phyloP scores from a whole-genome alignment of 2,329 filamentous ascomycete genomes.

The Trichoderma brevicompactum region DNA sequence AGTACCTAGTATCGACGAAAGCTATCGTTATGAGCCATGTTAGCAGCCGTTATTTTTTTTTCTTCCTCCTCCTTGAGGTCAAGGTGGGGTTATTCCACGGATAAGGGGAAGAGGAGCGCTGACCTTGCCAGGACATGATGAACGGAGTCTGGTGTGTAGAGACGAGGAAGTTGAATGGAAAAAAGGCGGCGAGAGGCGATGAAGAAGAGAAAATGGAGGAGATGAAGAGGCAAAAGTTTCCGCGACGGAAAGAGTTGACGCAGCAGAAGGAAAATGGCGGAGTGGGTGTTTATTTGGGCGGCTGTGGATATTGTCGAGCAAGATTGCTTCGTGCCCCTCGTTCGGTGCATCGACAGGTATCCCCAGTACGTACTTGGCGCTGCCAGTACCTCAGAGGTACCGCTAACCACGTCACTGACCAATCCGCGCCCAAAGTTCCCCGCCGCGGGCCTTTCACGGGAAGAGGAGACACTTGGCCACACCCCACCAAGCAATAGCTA shows the following conservation, averaged over 20 bases:
- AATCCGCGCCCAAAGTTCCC: constrained; percentile 27
- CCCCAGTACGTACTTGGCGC: neutral
- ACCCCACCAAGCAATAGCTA: constrained; percentile 14
- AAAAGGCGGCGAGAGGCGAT: neutral
- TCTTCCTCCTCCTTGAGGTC: neutral
- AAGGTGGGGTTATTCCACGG: constrained; percentile 38
- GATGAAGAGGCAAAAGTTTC: constrained; percentile 18
- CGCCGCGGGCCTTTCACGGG: constrained; percentile 23
- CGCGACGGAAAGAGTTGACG: neutral
- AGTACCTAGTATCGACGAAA: constrained; percentile 58
- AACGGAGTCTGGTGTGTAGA: constrained; percentile 22
- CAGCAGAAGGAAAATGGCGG: constrained; percentile 26
- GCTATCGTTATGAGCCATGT: constrained; percentile 40
- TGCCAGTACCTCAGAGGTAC: constrained; percentile 3
- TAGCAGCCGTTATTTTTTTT: constrained; percentile 13
- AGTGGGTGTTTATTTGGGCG: constrained; percentile 28
- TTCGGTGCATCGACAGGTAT: constrained; percentile 3
- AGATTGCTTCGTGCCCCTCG: constrained; percentile 25
- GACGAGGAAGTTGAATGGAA: constrained; percentile 15
- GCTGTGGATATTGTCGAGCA: constrained; percentile 22
- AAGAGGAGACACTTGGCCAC: constrained; percentile 16
- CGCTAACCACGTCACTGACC: constrained; percentile 24
- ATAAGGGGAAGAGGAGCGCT: constrained; percentile 33
- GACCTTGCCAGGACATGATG: constrained; percentile 78
- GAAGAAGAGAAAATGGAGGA: neutral